Conservation (phyloP, 345 rosid genomes). For the Dovyalis caffra region DNA sequence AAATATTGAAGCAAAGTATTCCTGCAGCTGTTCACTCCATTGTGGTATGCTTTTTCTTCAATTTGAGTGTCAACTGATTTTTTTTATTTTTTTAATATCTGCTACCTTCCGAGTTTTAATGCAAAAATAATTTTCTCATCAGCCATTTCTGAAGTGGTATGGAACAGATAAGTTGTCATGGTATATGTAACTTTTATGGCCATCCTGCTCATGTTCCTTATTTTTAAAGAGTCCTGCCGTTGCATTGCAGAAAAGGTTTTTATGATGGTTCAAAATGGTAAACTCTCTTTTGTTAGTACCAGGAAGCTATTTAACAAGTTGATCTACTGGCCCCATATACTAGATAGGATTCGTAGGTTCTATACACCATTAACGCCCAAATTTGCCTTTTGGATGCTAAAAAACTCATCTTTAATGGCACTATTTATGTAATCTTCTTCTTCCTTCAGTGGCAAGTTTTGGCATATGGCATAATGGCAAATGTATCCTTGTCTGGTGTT, state of each 20-base stretch:
- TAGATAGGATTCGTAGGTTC: background rate
- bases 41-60: conserved; percentile 61
- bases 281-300: background rate
- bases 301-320: background rate
- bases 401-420: background rate
- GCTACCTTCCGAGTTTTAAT: background rate
- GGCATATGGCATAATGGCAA: background rate
- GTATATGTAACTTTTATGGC: background rate
- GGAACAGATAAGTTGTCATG: background rate
- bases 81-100: background rate
- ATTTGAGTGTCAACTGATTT: background rate
- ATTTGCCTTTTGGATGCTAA: background rate
- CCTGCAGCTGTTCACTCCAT: conserved; percentile 84
- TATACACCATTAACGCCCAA: background rate
- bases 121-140: background rate
- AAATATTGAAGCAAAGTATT: conserved; percentile 61
- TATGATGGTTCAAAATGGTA: background rate
- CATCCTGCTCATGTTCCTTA: background rate
- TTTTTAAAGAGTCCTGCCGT: background rate
- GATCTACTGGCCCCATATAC: background rate
- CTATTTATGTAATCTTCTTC: background rate
- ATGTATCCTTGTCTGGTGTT: background rate
- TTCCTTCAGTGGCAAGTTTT: background rate
- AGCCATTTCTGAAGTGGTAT: background rate
- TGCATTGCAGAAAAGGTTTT: background rate